These are phyloP conservation scores for Panaeolus papilionaceus DNA, from an alignment of 768 basidiomycete genomes.

Conservation along the genomic window DNA sequence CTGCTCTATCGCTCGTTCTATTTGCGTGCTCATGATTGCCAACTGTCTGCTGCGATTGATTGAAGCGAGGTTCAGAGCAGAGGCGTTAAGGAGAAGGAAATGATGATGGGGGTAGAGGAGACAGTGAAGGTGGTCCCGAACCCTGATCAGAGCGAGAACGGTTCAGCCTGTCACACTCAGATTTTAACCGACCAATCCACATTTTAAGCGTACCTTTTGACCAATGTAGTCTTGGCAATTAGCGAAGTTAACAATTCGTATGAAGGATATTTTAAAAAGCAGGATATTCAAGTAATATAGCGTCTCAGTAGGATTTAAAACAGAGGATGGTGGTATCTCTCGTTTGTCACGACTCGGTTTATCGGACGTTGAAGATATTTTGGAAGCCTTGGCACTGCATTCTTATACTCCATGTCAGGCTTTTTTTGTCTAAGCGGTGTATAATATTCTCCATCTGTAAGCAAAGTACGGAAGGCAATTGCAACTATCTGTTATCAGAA, in stretches of 20 bases:
- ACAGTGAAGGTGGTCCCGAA: slow-evolving; percentile 7
- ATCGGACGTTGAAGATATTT: slow-evolving; percentile 25
- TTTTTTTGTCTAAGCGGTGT: slow-evolving; percentile 8
- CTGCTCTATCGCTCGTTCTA: slow-evolving; percentile 72
- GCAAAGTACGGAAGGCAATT: slow-evolving; percentile 13
- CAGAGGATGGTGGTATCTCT: slow-evolving; percentile 17
- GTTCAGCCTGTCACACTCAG: slow-evolving; percentile 12
- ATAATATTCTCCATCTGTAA: slow-evolving; percentile 14
- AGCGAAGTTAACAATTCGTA: not conserved
- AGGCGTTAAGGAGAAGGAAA: slow-evolving; percentile 12
- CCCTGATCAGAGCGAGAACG: slow-evolving; percentile 12
- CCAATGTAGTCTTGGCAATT: slow-evolving; percentile 8
- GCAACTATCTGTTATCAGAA: slow-evolving; percentile 47
- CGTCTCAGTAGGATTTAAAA: not conserved
- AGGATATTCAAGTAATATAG: not conserved
- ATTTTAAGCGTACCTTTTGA: not conserved
- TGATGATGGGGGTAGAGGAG: slow-evolving; percentile 17
- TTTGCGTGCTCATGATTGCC: slow-evolving; percentile 54
- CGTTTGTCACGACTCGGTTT: slow-evolving; percentile 26
- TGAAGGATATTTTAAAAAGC: not conserved
- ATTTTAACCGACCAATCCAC: slow-evolving; percentile 2
- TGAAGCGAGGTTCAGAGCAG: slow-evolving; percentile 22
- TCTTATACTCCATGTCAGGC: not conserved
- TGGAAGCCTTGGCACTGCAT: slow-evolving; percentile 21
- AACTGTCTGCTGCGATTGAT: slow-evolving; percentile 22